Base-by-base conservation (phyloP, 1,284 basidiomycete species). In the Leccinum ponderosum region DNA sequence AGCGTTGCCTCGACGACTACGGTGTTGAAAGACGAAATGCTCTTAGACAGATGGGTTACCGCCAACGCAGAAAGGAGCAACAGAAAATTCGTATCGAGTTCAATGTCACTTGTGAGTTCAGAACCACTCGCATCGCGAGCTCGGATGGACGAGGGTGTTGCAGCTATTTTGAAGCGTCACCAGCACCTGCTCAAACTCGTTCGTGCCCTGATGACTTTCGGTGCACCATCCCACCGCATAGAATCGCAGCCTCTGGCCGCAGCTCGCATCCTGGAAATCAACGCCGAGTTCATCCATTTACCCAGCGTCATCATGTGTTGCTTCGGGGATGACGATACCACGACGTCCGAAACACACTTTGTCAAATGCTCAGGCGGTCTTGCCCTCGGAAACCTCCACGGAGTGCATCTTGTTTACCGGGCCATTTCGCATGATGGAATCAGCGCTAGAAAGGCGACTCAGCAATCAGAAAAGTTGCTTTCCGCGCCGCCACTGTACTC, bases 381-480 rank as follows among this genome's bases (percentile, higher is more conserved):
- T 50, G 83, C 87, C 42, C 83, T 94, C 6, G 91, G 91, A 17
- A 84, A 84, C 61, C 81, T 94, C 9, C 91, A 93, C 73, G 83
- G 87, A 59, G 87, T 92, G 0, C 92, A 94, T 71, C 68, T 82
- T 39, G 82, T 93, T 65, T 95, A 94, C 72, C 86, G 90, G 47
- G 74, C 80, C 11, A 92, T 95, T 47, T 86, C 95, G 11, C 93
- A 93, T 72, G 92, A 94, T 72, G 90, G 94, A 75, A 85, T 92
- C 66, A 89, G 89, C 59, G 93, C 93, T 15, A 85, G 82, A 62
- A 81, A 85, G 59, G 94, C 90, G 4, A 83, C 85, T 6, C 72
- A 72, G 48, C 70, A 76, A 60, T 78, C 89, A 4, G 73, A 81
- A 17, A 73, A 75, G 4, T 66, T 90, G 27, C 69, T 89, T 39